These are phyloP conservation scores for Fonsecaea pedrosoi DNA, from an alignment of 2,329 filamentous ascomycete genomes.

Conservation along the genomic window DNA sequence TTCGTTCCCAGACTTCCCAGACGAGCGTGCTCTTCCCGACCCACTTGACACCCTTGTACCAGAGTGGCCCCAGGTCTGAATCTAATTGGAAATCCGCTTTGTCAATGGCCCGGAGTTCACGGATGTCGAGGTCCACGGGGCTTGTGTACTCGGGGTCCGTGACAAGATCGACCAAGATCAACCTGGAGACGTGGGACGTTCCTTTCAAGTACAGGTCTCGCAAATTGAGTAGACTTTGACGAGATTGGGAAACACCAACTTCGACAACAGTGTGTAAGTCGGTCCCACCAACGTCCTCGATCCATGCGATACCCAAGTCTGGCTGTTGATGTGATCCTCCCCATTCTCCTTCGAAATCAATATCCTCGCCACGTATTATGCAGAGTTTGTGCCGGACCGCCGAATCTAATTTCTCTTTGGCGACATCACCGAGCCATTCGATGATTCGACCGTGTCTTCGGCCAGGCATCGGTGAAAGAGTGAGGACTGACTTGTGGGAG, in stretches of 20 bases:
- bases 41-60: conserved; percentile 4
- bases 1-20: conserved; percentile 16
- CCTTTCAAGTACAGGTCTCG: not conserved
- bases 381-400: not conserved
- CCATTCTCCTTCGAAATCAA: conserved; percentile 2
- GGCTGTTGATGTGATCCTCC: not conserved
- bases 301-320: conserved; percentile 1
- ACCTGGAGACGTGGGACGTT: not conserved
- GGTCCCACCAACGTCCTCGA: not conserved
- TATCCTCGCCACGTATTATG: not conserved
- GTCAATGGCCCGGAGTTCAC: not conserved
- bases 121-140: not conserved
- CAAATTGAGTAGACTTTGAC: not conserved
- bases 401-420: not conserved
- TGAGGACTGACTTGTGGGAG: conserved; percentile 2
- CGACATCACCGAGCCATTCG: not conserved
- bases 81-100: conserved; percentile 3
- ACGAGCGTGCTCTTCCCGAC: not conserved
- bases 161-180: conserved; percentile 7
- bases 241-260: conserved; percentile 4
- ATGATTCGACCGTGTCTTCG: not conserved
- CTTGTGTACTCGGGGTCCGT: not conserved
- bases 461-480: not conserved
- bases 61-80: conserved; percentile 8
- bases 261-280: conserved; percentile 9